Evolutionary conservation across 768 basidiomycete species (phyloP), one percentile per base, ranked within the genome.

Genomic region (Lentinula boryana): DNA sequence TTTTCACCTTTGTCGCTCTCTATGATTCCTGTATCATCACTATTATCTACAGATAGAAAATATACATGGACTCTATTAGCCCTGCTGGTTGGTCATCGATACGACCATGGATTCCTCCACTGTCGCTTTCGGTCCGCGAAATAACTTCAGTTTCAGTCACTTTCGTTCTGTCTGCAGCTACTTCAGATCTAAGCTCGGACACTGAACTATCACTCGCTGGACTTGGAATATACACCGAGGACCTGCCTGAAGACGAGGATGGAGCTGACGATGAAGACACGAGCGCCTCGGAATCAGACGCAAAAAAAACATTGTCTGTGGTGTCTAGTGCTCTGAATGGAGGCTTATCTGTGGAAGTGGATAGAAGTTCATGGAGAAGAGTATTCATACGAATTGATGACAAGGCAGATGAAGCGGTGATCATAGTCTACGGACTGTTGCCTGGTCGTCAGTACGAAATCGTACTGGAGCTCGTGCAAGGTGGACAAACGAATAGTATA

Each of bases 361-460:
- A 95, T 64, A 84, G 84, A 32, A 78, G 86, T 5, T 83, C 82
- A 4, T 94, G 92, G 92, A 84, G 87, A 67, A 79, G 86, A 55
- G 88, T 91, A 23, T 82, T 92, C 67, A 84, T 91, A 60, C 84
- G 87, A 57, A 84, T 92, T 63, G 87, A 91, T 68, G 91, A 94
- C 48, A 82, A 84, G 57, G 80, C 81, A 0, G 93, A 95, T 65
- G 90, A 96, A 68, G 95, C 93, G 0, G 84, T 95, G 60, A 92
- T 97, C 56, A 91, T 96, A 61, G 84, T 98, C 31, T 95, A 93
- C 62, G 93, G 92, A 1, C 78, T 98, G 50, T 83, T 90, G 77
- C 94, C 93, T 3, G 91, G 91, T 1, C 82, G 91, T 60, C 90
- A 92, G 69, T 97, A 97, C 67, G 93, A 97, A 67, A 86, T 97